These are phyloP conservation scores for Coelastrella sp. DNA, from an alignment of 139 green algal species.

Conservation along the genomic window DNA sequence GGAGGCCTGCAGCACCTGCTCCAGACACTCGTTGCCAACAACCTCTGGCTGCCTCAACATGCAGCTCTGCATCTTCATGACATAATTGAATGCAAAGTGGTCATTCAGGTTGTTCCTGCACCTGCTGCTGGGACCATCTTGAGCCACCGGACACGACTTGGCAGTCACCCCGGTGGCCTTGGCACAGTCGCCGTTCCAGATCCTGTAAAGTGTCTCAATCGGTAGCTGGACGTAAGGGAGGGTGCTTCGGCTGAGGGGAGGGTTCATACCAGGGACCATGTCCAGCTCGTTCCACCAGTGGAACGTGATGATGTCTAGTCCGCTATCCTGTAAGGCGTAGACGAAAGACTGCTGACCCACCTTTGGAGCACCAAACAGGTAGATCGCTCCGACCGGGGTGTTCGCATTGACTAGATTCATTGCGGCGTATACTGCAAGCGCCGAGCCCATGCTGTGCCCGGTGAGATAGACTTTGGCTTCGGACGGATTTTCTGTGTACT, in stretches of 20 bases:
- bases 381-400: neutral
- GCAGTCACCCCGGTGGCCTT: neutral
- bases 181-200: slow-evolving; percentile 12
- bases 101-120: slow-evolving; percentile 39
- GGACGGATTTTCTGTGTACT: neutral
- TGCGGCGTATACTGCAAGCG: slow-evolving; percentile 16
- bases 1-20: neutral
- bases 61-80: slow-evolving; percentile 25
- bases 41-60: slow-evolving; percentile 6
- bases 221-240: slow-evolving; percentile 9
- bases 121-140: neutral
- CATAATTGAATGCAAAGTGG: slow-evolving; percentile 32
- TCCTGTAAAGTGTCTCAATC: neutral
- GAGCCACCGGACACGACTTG: neutral
- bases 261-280: neutral
- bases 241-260: neutral
- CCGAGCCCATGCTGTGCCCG: slow-evolving; percentile 38
- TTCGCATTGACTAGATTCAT: neutral
- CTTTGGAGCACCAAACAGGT: slow-evolving; percentile 32
- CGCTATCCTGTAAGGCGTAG: neutral
- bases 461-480: slow-evolving; percentile 6
- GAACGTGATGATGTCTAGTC: slow-evolving; percentile 1
- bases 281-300: slow-evolving; percentile 44
- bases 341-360: slow-evolving; percentile 32
- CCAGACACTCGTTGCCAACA: neutral